Base-by-base conservation (phyloP, 129 eudicot species). In the Glebionis coronaria region DNA sequence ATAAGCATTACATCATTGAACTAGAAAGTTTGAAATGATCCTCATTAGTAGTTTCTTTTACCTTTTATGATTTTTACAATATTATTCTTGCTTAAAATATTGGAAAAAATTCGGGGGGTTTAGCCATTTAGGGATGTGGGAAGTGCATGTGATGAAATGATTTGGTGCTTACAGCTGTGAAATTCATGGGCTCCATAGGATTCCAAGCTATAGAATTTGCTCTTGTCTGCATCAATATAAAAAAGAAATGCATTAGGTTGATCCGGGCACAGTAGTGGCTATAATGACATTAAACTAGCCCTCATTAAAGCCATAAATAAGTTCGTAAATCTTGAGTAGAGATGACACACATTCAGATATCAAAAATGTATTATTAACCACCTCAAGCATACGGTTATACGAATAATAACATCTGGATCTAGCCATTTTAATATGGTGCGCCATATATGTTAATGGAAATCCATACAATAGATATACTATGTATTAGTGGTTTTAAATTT, bases 111-210 rank as follows among this genome's bases (percentile, higher is more conserved):
- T n/a, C n/a, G n/a, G n/a, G n/a, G 42, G 42, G 42, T 35, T 35
- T 35, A 35, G 25, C 25, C 25, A 2, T 23, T 23, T 23, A 23
- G 25, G 60, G 63, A 16, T 13, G 74, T 46, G 46, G 9, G 53
- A 49, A 42, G 27, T 27, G 55, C 27, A 14, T 12, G 55, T 13
- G 44, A 25, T 45, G 35, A 19, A 42, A 55, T 9, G 38, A 11
- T 5, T 9, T 42, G 61, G 27, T 20, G 47, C 96, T 85, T 82
- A 92, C 98, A 75, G 95, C 91, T 46, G 98, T 88, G 61, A 93
- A 93, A 67, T 93, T 93, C 96, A 93, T 88, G 12, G 98, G 96
- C 84, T 93, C 98, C 92, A 82, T 84, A 6, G 98, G 96, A 68
- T 93, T 93, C 98, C 98, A 88, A 38, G 96, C 79, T 76, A 93